These are phyloP conservation scores for Basipetospora chlamydospora DNA, from an alignment of 2,329 filamentous ascomycete species.

Conservation along the genomic window DNA sequence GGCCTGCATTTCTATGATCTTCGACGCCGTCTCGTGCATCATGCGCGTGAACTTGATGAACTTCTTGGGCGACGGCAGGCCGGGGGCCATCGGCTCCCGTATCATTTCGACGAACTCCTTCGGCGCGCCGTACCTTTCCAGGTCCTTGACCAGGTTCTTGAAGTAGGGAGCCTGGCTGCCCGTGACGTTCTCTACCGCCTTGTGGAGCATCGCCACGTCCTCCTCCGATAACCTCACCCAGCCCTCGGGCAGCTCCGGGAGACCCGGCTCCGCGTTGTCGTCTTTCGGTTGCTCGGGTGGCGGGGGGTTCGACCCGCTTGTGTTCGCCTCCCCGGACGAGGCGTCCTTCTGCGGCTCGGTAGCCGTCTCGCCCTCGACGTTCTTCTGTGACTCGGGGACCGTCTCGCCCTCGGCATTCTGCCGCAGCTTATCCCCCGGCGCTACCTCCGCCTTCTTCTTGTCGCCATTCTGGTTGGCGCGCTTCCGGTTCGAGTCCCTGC, in stretches of 20 bases:
- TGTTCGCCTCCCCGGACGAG: slow-evolving; percentile 13
- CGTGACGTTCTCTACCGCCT: slow-evolving; percentile 48
- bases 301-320: background rate
- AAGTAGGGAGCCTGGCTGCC: slow-evolving; percentile 45
- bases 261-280: too few species aligned
- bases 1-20: slow-evolving; percentile 8
- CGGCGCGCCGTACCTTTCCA: slow-evolving; percentile 57
- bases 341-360: slow-evolving; percentile 11
- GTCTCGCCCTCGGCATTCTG: slow-evolving; percentile 39
- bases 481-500: slow-evolving; percentile 16
- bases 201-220: slow-evolving; percentile 38
- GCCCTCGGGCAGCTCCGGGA: slow-evolving; percentile 22
- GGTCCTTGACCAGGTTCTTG: slow-evolving; percentile 42
- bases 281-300: too few species aligned
- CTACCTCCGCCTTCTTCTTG: slow-evolving; percentile 9
- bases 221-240: slow-evolving; percentile 31
- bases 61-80: slow-evolving; percentile 2
- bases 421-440: slow-evolving; percentile 2
- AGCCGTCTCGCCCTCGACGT: slow-evolving; percentile 9
- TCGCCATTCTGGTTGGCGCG: slow-evolving; percentile 11
- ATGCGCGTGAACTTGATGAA: slow-evolving; percentile 7
- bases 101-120: slow-evolving; percentile 41
- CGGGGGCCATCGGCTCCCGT: slow-evolving; percentile 3
- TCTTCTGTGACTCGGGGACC: slow-evolving; percentile 4
- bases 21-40: slow-evolving; percentile 7